These are phyloP conservation scores for Gnomoniopsis sp. DNA, from an alignment of 2,329 filamentous ascomycete species.

Conservation along the genomic window DNA sequence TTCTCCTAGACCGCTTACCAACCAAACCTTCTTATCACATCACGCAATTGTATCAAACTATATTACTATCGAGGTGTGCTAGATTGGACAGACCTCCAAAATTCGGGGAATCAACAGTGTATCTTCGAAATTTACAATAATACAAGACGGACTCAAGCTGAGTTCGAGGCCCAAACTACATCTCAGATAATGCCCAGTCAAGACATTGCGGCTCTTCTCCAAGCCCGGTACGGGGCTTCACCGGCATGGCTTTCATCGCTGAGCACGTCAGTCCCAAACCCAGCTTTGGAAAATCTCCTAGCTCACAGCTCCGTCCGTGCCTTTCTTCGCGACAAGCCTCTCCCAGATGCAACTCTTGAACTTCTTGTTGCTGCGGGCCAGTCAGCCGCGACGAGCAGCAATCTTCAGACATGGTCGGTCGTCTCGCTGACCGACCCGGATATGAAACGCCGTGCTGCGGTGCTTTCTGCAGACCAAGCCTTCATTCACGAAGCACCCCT, in stretches of 20 bases:
- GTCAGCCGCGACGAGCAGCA: conserved; percentile 32
- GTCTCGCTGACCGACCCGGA: conserved; percentile 25
- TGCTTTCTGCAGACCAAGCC: conserved; percentile 27
- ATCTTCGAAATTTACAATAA: neutral
- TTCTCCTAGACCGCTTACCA: too few relatives aligned
- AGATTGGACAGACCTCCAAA: too few relatives aligned
- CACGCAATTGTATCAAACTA: too few relatives aligned
- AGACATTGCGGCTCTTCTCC: neutral
- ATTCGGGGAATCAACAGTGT: too few relatives aligned
- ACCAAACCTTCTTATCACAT: too few relatives aligned
- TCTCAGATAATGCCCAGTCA: conserved; percentile 17
- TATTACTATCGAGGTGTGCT: too few relatives aligned
- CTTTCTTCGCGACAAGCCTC: conserved; percentile 21
- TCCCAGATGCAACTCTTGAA: conserved; percentile 26
- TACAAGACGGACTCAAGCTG: neutral
- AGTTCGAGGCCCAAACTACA: neutral
- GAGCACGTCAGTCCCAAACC: neutral
- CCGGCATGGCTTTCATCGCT: neutral
- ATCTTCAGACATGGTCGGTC: conserved; percentile 32
- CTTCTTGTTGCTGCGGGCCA: conserved; percentile 29
- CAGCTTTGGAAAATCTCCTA: conserved; percentile 22
- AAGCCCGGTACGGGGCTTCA: neutral
- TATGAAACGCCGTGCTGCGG: conserved; percentile 26
- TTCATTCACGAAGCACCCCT: conserved; percentile 30
- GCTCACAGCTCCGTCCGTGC: conserved; percentile 28